phyloP scores from a whole-genome alignment of 768 basidiomycete genomes.

The Boletus reticulatus region DNA sequence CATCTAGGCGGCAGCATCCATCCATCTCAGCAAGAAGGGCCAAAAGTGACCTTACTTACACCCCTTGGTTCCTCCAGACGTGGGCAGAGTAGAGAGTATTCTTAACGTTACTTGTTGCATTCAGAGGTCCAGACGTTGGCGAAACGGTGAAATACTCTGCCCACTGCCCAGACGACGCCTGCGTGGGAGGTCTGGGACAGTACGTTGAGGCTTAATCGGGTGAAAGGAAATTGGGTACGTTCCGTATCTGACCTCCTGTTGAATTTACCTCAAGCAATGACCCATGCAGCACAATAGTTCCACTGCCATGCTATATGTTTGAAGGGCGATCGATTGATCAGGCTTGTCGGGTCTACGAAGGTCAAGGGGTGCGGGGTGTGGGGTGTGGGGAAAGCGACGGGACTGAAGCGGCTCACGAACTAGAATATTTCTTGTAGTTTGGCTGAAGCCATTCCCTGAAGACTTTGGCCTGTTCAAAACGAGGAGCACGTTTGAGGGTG shows the following conservation, averaged over 20 bases:
- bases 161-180: slow-evolving; percentile 54
- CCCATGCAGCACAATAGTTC: slow-evolving; percentile 58
- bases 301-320: slow-evolving; percentile 54
- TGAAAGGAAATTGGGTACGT: slow-evolving; percentile 4
- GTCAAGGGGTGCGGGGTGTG: neutral
- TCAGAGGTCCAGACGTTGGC: slow-evolving; percentile 78
- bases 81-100: slow-evolving; percentile 60
- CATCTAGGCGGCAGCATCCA: slow-evolving; percentile 52
- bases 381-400: neutral
- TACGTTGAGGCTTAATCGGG: slow-evolving; percentile 50
- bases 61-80: slow-evolving; percentile 59
- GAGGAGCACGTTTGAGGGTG: slow-evolving; percentile 50
- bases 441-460: slow-evolving; percentile 78
- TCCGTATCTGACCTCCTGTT: neutral
- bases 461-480: slow-evolving; percentile 72
- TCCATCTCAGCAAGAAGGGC: slow-evolving; percentile 70
- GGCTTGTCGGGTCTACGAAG: slow-evolving; percentile 26
- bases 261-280: slow-evolving; percentile 61
- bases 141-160: slow-evolving; percentile 73
- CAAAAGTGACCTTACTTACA: slow-evolving; percentile 61
- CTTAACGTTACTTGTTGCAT: slow-evolving; percentile 53
- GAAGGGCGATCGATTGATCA: slow-evolving; percentile 40
- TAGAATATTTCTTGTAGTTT: slow-evolving; percentile 51
- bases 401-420: slow-evolving; percentile 38
- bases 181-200: slow-evolving; percentile 51